These are phyloP conservation scores for Hanseniaspora lachancei DNA, from an alignment of 805 yeast genomes.

Conservation along the genomic window DNA sequence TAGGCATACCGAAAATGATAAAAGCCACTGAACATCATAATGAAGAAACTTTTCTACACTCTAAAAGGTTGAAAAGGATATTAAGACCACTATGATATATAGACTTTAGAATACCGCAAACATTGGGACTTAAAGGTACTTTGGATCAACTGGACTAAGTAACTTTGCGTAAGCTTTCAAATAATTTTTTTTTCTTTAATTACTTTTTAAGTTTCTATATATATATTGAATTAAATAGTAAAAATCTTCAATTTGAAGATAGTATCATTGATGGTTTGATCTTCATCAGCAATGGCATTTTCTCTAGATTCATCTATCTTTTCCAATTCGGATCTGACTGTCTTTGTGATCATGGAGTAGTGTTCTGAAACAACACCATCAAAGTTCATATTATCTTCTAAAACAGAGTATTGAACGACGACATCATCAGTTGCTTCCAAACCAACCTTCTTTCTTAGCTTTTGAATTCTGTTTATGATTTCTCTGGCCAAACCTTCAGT, in stretches of 20 bases:
- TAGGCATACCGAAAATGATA: not conserved
- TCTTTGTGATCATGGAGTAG: conserved; percentile 56
- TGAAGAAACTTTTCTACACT: not conserved
- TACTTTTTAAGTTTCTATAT: not conserved
- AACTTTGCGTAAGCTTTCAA: not conserved
- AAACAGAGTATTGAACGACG: conserved; percentile 61
- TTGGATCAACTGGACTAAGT: too few relatives aligned
- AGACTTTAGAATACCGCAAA: too few relatives aligned
- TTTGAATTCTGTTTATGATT: conserved; percentile 90
- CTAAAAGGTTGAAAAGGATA: not conserved
- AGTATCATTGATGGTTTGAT: conserved; percentile 70
- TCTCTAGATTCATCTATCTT: conserved; percentile 33
- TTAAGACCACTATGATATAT: not conserved
- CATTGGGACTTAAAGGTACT: too few relatives aligned
- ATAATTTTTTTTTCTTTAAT: not conserved
- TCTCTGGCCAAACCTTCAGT: conserved; percentile 95
- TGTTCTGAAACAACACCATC: conserved; percentile 51
- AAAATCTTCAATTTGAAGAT: conserved; percentile 65
- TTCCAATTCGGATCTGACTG: conserved; percentile 47
- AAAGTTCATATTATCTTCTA: conserved; percentile 50
- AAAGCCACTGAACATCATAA: not conserved
- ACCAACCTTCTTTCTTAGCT: conserved; percentile 92
- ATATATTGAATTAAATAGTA: conserved; percentile 29
- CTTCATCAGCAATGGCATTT: conserved; percentile 70
- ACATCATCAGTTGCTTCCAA: conserved; percentile 92